A percentile compares a stretch with the other conserved stretches of the same genome.
Conservation (phyloP, 2,329 filamentous ascomycete genomes). For the Hortaea sp. region DNA sequence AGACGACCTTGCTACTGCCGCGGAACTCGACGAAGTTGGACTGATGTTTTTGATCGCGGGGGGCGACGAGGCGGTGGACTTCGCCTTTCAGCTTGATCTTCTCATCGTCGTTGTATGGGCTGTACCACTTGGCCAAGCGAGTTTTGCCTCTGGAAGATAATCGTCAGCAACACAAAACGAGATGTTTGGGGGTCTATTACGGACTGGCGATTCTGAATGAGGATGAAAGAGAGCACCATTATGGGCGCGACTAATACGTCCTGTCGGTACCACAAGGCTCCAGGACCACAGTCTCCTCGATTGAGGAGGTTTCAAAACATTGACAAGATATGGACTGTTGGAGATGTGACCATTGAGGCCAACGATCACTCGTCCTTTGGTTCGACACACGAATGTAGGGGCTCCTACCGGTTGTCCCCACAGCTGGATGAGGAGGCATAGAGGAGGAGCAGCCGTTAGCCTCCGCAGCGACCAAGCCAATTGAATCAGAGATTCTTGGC, state of each 20-base stretch:
- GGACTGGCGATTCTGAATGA: conserved; percentile 82
- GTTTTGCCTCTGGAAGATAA: conserved; percentile 72
- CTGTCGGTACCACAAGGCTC: too few relatives aligned
- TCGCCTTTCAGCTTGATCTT: conserved; percentile 99
- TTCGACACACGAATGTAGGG: too few relatives aligned
- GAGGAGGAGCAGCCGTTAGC: too few relatives aligned
- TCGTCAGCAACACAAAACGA: neutral
- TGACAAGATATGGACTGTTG: too few relatives aligned
- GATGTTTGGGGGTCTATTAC: conserved; percentile 15
- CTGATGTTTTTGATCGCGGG: conserved; percentile 97
- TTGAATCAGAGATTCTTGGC: too few relatives aligned
- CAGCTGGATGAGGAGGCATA: too few relatives aligned
- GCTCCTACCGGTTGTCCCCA: too few relatives aligned
- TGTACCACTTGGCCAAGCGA: conserved; percentile 97
- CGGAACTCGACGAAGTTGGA: conserved; percentile 97
- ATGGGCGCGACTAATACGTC: conserved; percentile 6
- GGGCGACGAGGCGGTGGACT: conserved; percentile 95
- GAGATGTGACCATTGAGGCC: too few relatives aligned
- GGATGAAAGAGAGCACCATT: conserved; percentile 72
- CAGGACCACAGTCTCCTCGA: too few relatives aligned
- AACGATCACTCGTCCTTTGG: too few relatives aligned
- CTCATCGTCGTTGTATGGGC: conserved; percentile 94
- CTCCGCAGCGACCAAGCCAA: too few relatives aligned
- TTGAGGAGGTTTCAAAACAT: too few relatives aligned
- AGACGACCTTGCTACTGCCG: conserved; percentile 84